A percentile compares a stretch with the other conserved stretches of the same genome.
Conservation (phyloP, 1,284 basidiomycete species). For the Puccinia hordei region DNA sequence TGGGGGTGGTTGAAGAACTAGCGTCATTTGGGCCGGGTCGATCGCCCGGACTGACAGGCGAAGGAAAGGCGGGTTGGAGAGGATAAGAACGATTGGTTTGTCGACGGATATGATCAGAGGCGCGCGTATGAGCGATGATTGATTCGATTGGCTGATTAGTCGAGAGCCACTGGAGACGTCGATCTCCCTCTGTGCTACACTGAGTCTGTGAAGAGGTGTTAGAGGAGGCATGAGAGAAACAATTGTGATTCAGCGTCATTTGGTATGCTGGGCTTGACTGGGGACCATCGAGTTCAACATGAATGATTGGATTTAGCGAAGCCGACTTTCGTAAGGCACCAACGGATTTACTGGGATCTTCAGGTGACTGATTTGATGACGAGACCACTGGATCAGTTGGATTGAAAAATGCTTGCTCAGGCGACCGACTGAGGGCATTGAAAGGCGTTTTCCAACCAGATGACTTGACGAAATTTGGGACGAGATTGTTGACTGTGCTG, state of each 20-base stretch:
- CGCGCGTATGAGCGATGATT: conserved; percentile 45
- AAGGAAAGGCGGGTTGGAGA: conserved; percentile 22
- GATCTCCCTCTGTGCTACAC: not conserved
- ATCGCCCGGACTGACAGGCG: not conserved
- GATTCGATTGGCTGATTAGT: conserved; percentile 26
- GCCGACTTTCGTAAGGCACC: conserved; percentile 29
- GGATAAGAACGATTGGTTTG: conserved; percentile 29
- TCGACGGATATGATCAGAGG: conserved; percentile 39
- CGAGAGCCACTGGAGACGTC: not conserved
- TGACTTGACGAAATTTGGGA: conserved; percentile 46
- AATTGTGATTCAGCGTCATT: not conserved
- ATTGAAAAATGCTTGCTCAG: conserved; percentile 17
- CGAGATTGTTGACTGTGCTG: conserved; percentile 44
- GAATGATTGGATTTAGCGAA: conserved; percentile 21
- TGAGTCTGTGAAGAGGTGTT: conserved; percentile 27
- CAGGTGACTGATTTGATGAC: not conserved
- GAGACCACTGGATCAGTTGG: not conserved
- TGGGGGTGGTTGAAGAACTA: not conserved
- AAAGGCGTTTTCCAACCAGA: conserved; percentile 48
- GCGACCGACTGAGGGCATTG: conserved; percentile 38
- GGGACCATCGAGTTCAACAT: not conserved
- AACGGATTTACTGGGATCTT: not conserved
- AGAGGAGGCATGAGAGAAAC: not conserved
- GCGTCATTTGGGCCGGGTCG: not conserved
- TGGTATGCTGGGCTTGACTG: not conserved